Conservation (phyloP, 345 rosid genomes). For the Gossypium turneri region DNA sequence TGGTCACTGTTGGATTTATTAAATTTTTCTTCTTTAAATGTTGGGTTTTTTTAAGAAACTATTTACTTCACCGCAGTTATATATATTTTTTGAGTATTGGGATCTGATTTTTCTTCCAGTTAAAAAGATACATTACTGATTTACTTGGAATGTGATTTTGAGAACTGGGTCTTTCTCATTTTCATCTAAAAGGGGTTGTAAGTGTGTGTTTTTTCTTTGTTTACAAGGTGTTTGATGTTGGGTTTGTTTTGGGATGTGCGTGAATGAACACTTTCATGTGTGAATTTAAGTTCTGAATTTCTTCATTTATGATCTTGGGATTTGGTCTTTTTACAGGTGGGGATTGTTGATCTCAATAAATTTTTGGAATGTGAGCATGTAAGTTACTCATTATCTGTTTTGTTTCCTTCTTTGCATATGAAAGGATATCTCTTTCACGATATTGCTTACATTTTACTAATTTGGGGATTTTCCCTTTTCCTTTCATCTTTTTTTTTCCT, state of each 20-base stretch:
- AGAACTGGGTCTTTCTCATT: background rate
- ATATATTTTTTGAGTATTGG: slow-evolving; percentile 31
- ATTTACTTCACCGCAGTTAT: too few species aligned
- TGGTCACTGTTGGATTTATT: background rate
- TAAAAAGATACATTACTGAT: background rate
- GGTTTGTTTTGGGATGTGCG: slow-evolving; percentile 21
- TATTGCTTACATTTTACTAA: slow-evolving; percentile 18
- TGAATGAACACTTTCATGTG: slow-evolving; percentile 1
- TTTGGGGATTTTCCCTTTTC: slow-evolving; percentile 19
- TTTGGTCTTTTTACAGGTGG: slow-evolving; percentile 38
- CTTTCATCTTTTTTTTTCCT: slow-evolving; percentile 22
- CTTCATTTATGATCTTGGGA: slow-evolving; percentile 47
- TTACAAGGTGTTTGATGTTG: slow-evolving; percentile 44
- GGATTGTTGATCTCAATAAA: slow-evolving; percentile 27
- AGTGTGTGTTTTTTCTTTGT: slow-evolving; percentile 24
- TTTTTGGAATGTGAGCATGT: slow-evolving; percentile 34
- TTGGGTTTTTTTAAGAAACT: slow-evolving; percentile 23
- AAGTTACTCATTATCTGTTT: slow-evolving; percentile 33
- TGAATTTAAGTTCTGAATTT: slow-evolving; percentile 22
- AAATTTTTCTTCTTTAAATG: background rate
- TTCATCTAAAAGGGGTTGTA: background rate
- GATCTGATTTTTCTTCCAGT: slow-evolving; percentile 2
- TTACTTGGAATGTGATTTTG: background rate
- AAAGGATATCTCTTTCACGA: background rate
- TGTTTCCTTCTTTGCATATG: slow-evolving; percentile 21